These are phyloP conservation scores for Rhododendron williamsianum DNA, from an alignment of 148 eudicot species.

Conservation along the genomic window DNA sequence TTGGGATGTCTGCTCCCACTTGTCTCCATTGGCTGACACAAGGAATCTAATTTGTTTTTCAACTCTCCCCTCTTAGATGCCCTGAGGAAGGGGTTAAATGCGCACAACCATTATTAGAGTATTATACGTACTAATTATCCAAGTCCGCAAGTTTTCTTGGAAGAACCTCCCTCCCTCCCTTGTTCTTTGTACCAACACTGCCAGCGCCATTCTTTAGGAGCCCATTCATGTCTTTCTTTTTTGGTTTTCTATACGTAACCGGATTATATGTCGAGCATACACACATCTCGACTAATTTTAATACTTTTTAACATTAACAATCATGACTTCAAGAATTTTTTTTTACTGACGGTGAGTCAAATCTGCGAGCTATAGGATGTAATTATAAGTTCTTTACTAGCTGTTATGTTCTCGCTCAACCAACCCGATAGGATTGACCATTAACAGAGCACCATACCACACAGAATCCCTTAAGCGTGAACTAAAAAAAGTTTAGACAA, in stretches of 20 bases:
- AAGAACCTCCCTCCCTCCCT: neutral
- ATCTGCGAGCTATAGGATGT: no score
- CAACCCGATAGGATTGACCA: neutral
- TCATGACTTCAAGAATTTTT: no score
- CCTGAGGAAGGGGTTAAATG: neutral
- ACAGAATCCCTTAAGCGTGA: neutral
- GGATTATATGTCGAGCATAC: neutral
- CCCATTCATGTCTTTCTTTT: neutral
- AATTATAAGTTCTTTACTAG: neutral
- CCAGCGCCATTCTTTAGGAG: slow-evolving; percentile 2
- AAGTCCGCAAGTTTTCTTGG: neutral
- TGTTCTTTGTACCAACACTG: slow-evolving; percentile 10
- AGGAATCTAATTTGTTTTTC: slow-evolving; percentile 10
- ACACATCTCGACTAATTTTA: neutral
- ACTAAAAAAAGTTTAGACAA: neutral
- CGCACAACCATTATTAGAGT: neutral
- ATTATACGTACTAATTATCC: neutral
- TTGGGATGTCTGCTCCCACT: slow-evolving; percentile 9
- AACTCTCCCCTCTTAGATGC: neutral
- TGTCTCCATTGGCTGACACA: slow-evolving; percentile 18
- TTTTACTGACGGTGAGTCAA: neutral
- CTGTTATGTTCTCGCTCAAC: neutral
- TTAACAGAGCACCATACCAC: neutral
- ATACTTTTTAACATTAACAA: neutral
- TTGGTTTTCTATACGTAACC: neutral